Evolutionary conservation across 805 yeast genomes (phyloP).

Genomic region (Candida ulmi): DNA sequence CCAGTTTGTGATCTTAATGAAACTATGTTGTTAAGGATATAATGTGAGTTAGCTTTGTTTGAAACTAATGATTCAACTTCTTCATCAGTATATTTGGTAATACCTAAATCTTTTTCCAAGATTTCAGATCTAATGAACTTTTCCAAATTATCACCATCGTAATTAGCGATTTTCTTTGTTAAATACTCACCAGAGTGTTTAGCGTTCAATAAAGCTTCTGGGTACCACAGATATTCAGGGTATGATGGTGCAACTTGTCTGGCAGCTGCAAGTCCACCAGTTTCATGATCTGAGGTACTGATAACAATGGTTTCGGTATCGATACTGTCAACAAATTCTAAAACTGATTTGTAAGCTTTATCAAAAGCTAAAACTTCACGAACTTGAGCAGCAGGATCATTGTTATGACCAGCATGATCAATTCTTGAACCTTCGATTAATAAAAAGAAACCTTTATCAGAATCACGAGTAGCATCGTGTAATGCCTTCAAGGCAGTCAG

Average conservation of each 20-base stretch:
- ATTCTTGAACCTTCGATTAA: constrained; percentile 89
- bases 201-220: constrained; percentile 65
- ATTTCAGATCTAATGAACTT: constrained; percentile 48
- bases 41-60: constrained; percentile 28
- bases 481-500: constrained; percentile 67
- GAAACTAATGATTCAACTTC: constrained; percentile 46
- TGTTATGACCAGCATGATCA: constrained; percentile 92
- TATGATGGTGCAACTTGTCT: constrained; percentile 63
- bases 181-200: constrained; percentile 75
- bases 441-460: constrained; percentile 81
- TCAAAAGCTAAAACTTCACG: constrained; percentile 87
- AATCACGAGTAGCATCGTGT: constrained; percentile 57
- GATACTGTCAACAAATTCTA: constrained; percentile 59
- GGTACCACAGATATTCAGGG: constrained; percentile 88
- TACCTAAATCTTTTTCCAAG: constrained; percentile 61
- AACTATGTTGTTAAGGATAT: constrained; percentile 61
- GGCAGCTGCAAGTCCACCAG: constrained; percentile 90
- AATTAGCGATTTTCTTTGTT: constrained; percentile 37
- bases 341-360: constrained; percentile 69
- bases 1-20: constrained; percentile 84
- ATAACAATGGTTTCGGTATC: constrained; percentile 75
- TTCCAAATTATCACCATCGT: constrained; percentile 29
- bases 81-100: constrained; percentile 45
- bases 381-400: constrained; percentile 93
- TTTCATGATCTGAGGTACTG: constrained; percentile 91